Evolutionary conservation across 306 rosid genomes (phyloP), one percentile per base, ranked within the genome.

Genomic region (Fagus sylvatica): DNA sequence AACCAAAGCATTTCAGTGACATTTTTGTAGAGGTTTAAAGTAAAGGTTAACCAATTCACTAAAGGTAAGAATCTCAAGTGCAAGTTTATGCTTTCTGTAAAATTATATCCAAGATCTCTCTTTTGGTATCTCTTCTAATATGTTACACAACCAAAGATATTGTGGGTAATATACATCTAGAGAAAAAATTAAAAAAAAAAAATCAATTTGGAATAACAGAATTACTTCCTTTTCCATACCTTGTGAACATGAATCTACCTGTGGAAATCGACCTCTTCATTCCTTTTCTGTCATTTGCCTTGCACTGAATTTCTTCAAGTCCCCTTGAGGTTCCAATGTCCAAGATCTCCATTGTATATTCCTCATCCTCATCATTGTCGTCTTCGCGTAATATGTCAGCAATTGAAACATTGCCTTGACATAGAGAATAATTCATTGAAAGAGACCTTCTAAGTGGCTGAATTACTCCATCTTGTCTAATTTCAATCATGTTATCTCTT

Each of bases 191-290:
- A 1, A 7, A 17, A 16, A 16, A 22, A 74, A 55, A 1, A 7
- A 79, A 73, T 83, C 73, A 84, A 71, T 72, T 71, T 39, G 88
- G 78, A 80, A 76, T 51, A 59, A 81, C 15, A 71, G 76, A 83
- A 68, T 71, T 69, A 16, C 77, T 83, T 43, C 82, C 86, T 73
- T 79, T 81, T 30, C 48, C 87, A 62, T 79, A 56, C 73, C 78
- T 87, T 19, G 87, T 51, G 72, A 81, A 56, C 71, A 73, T 78
- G 51, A 86, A 59, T 74, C 85, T 82, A 39, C 88, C 88, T 7
- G 85, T 73, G 73, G 86, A 86, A 75, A 55, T 78, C 2, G 87
- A 86, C 79, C 90, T 86, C 71, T 68, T 84, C 82, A 87, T 67
- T 54, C 53, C 86, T n/a, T 73, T 62, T 61, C 67, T 73, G 7